Base-by-base conservation (phyloP, 306 rosid species). In the Betula pendula region DNA sequence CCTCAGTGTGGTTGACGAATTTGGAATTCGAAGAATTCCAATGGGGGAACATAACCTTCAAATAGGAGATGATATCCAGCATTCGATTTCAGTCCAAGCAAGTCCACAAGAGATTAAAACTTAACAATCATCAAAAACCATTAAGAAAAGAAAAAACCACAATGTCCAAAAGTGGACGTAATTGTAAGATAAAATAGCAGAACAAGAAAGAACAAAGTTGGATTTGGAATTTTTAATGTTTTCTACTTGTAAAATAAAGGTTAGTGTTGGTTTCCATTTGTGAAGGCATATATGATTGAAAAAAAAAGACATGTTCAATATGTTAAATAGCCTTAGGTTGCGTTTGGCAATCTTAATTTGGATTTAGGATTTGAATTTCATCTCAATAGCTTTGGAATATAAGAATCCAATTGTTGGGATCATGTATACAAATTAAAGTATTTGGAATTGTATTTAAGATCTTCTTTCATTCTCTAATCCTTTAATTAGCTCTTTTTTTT, bases 1-100 rank as follows among this genome's bases (percentile, higher is more conserved):
- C 56, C 81, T 95, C 0, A 87, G 92, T 8, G 48, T 84, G 15
- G 99, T 95, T 49, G 99, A 95, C 59, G 56, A 78, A 22, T 85
- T 72, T 77, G 99, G 99, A 53, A 52, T 86, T 81, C 88, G 87
- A 83, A 92, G 94, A 85, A 90, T 95, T 78, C 97, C 97, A 66
- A 79, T 81, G 10, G 99, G 97, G 55, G 68, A 89, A 17, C 99
- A 95, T 43, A 84, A 82, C 24, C 83, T 95, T 45, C 88, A 89
- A 3, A 88, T 95, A 31, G 97, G 94, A 71, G 97, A 94, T 77
- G 97, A 94, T 77, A 38, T 88, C 42, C 81, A 84, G 71, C 98
- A 95, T 76, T 77, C 87, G 1, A 72, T 95, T 59, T 80, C 84
- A 12, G 59, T 95, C 24, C 83, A 85, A 65, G 71, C 85, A 5